Evolutionary conservation across 1,284 basidiomycete genomes (phyloP).

Genomic region (Tilletia walkeri): DNA sequence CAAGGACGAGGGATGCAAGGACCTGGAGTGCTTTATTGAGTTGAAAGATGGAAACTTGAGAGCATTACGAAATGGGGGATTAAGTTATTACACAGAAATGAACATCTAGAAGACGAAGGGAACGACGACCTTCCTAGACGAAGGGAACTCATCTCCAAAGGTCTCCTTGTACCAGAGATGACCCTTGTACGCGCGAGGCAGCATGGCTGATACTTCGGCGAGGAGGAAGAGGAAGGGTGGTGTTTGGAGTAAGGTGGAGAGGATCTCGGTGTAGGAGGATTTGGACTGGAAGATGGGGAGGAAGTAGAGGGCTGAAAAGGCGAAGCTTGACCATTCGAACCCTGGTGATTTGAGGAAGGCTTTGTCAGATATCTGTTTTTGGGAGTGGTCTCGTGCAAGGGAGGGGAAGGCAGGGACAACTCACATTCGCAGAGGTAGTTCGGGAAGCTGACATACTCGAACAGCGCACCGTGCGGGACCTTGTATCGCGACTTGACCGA

Average conservation of each 20-base stretch:
- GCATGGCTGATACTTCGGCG: slow-evolving; percentile 71
- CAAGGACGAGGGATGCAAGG: too few species aligned
- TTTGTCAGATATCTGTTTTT: not conserved
- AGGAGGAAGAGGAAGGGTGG: slow-evolving; percentile 64
- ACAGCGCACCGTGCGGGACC: slow-evolving; percentile 78
- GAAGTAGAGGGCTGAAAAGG: slow-evolving; percentile 40
- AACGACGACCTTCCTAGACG: slow-evolving; percentile 66
- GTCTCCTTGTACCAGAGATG: slow-evolving; percentile 75
- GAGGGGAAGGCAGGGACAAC: slow-evolving; percentile 20
- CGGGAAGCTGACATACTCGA: slow-evolving; percentile 78
- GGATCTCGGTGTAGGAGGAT: not conserved
- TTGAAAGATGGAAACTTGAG: too few species aligned
- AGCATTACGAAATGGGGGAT: too few species aligned
- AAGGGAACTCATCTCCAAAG: slow-evolving; percentile 66
- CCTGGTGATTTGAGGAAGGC: slow-evolving; percentile 25
- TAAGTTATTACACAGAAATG: too few species aligned
- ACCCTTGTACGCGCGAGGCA: slow-evolving; percentile 73
- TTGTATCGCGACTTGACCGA: slow-evolving; percentile 61
- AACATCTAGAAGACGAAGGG: slow-evolving; percentile 64
- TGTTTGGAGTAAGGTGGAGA: slow-evolving; percentile 27
- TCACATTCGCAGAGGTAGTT: slow-evolving; percentile 84
- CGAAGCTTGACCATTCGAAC: slow-evolving; percentile 53
- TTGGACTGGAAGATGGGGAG: slow-evolving; percentile 30
- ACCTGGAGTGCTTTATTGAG: too few species aligned
- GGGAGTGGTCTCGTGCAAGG: too few species aligned